Evolutionary conservation across 1,284 basidiomycete genomes (phyloP), one percentile per base, ranked within the genome.

Genomic region (Anthracocystis setariae): DNA sequence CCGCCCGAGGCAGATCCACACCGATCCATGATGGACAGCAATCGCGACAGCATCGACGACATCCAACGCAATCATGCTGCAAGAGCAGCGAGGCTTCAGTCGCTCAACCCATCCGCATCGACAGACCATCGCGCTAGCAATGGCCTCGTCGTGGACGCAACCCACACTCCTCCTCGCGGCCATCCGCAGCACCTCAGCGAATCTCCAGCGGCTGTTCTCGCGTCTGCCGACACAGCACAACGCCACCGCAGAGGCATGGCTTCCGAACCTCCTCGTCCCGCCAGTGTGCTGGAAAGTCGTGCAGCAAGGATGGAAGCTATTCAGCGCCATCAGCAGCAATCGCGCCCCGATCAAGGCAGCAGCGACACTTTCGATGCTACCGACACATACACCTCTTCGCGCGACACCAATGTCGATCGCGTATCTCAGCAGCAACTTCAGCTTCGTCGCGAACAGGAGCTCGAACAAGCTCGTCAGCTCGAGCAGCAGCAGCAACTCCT

Each of bases 21-120:
- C 17, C 72, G 71, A 15, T 60, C 74, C 33, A 56, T 78, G 69
- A 70, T 69, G 35, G 74, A 78, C 45, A 74, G 68, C 68, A 76
- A 78, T 38, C 74, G 76, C 46, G 66, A 58, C 44, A 72, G 68
- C 51, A 78, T 78, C 56, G 76, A 78, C 43, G 76, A 76, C 49
- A 78, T 78, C 42, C 66, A 74, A 21, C 59, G 76, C 53, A 74
- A 74, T 27, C 76, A 78, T 35, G 76, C 76, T 17, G 71, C 72
- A 12, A 57, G 76, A 46, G 66, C 76, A 29, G 76, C 62, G 2
- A 46, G 50, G 42, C 64, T 57, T 13, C 58, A 60, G 42, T 61
- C 62, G 12, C 40, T 59, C 51, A 58, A 54, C 25, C 51, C 62
- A 18, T 54, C 56, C 7, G n/a, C 35, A 23, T 9, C 49, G 9